Base-by-base conservation (phyloP, 805 yeast species). In the Ascoidea tarda region DNA sequence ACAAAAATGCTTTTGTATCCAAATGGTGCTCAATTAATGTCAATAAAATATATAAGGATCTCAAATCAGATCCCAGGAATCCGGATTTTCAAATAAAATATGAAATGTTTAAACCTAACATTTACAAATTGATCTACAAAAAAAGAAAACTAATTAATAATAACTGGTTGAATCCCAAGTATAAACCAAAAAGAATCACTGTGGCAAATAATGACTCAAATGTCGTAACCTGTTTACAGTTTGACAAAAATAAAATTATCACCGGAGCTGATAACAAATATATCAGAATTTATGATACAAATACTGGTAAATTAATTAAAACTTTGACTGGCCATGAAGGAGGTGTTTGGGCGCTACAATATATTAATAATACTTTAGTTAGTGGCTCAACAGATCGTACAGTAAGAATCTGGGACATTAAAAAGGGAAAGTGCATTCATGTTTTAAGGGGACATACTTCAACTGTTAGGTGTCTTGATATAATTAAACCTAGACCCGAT, bases 291-390 rank as follows among this genome's bases (percentile, higher is more conserved):
- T 88, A 87, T 66, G 83, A 84, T 58, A 81, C 96, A 0, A 70
- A 73, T 33, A 79, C 85, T 0, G 97, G 97, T 5, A 69, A 70
- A 47, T 71, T 83, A 51, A 61, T 81, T 6, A 71, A 76, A 47
- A 80, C 81, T 5, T 72, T 93, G 48, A 72, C 75, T 47, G 97
- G 96, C 6, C 99, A 93, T 63, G 95, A 85, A 52, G 99, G 99
- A 48, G 99, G 99, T 46, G 99, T 93, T 5, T 93, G 99, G 99
- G 98, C 99, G 1, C 74, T 93, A 64, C 88, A 91, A 66, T 90
- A 89, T 63, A 73, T 78, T 52, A 89, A 87, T 28, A 80, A 82
- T 60, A 87, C 89, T 6, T 72, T 93, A 48, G 96, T 91, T 1
- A 85, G 95, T 55, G 99, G 98, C 0, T 84, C 96, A 1, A 91